These are phyloP conservation scores for Rauvolfia tetraphylla DNA, from an alignment of 257 asterid species.

Conservation along the genomic window DNA sequence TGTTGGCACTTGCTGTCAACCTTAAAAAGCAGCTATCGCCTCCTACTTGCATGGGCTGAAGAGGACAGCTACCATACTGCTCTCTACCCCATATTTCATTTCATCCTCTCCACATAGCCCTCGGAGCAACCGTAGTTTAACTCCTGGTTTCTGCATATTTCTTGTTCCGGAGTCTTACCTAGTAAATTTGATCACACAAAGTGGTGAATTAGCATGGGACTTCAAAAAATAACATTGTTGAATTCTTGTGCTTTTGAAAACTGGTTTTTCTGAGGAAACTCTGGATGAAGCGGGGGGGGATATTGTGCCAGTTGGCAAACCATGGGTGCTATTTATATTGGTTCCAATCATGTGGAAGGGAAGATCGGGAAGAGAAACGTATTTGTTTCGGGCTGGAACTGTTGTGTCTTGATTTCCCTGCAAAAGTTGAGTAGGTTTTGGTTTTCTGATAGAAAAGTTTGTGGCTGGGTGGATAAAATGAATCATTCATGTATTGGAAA, in stretches of 20 bases:
- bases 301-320: no score
- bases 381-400: background rate
- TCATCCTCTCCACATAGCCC: background rate
- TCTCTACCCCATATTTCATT: background rate
- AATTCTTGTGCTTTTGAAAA: no score
- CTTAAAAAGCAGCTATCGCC: slow-evolving; percentile 29
- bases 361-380: background rate
- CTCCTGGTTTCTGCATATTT: background rate
- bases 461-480: background rate
- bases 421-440: background rate
- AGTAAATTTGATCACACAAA: no score
- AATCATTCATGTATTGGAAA: background rate
- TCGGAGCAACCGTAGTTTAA: background rate
- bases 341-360: background rate
- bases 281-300: background rate
- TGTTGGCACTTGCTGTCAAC: slow-evolving; percentile 40
- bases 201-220: no score
- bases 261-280: background rate
- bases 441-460: background rate
- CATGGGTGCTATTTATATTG: no score
- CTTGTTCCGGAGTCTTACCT: background rate
- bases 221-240: no score
- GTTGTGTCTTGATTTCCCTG: background rate
- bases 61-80: slow-evolving; percentile 49
- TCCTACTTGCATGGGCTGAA: slow-evolving; percentile 51